Conservation (phyloP, 225 moss, liverwort and hornwort species). For the Sphagnum tenellum region DNA sequence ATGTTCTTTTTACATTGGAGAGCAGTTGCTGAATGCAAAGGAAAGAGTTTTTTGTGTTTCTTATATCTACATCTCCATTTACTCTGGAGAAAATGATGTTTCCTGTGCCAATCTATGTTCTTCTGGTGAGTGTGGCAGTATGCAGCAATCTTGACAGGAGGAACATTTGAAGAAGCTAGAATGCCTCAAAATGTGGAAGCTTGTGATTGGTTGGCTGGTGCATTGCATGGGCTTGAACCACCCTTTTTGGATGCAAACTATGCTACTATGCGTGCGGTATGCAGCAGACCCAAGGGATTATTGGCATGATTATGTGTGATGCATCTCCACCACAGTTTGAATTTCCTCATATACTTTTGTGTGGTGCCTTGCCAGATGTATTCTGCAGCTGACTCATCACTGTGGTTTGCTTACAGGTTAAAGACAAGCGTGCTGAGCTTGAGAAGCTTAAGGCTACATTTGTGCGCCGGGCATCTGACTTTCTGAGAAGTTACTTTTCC, state of each 20-base stretch:
- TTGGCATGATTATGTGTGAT: too few relatives aligned
- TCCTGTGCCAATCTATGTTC: neutral
- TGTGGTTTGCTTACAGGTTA: conserved; percentile 38
- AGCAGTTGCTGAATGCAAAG: too few relatives aligned
- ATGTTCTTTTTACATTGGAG: too few relatives aligned
- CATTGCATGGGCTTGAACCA: conserved; percentile 83
- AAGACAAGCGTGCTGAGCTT: conserved; percentile 89
- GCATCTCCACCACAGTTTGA: too few relatives aligned
- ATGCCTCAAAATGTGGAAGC: conserved; percentile 89
- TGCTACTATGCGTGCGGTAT: conserved; percentile 93
- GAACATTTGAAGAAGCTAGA: conserved; percentile 72
- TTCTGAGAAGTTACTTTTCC: conserved; percentile 89
- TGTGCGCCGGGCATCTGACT: conserved; percentile 94
- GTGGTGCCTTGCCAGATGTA: neutral
- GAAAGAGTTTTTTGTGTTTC: too few relatives aligned
- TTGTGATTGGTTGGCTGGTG: conserved; percentile 78
- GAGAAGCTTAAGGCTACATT: conserved; percentile 86
- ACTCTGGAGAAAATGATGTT: too few relatives aligned
- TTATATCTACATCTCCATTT: too few relatives aligned
- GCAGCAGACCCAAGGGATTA: conserved; percentile 2
- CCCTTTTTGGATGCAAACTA: conserved; percentile 84
- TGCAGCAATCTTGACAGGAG: conserved; percentile 42
- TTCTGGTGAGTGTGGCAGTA: conserved; percentile 28
- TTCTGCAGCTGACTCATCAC: too few relatives aligned
- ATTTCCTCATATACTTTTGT: neutral